Base-by-base conservation (phyloP, 805 yeast genomes). In the Saccharomycopsis vini region DNA sequence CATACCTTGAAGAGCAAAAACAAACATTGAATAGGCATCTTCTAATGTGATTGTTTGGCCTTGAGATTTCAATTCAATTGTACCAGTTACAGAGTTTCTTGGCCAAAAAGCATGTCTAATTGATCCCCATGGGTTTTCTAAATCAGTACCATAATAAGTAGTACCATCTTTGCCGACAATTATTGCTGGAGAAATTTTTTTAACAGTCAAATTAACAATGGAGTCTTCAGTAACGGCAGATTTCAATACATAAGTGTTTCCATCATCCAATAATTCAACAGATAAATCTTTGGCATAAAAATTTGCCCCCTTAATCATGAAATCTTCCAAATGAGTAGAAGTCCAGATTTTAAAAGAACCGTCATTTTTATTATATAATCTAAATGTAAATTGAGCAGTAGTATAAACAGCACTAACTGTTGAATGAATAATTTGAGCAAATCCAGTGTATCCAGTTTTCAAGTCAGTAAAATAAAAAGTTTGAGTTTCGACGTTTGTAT, bases 71-170 rank as follows among this genome's bases (percentile, higher is more conserved):
- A 50, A 40, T 22, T 48, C 47, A 35, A 92, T 63, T 16, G 75
- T 67, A 57, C 98, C 98, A 16, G 56, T 58, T 37, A 77, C 81
- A 18, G 63, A 50, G 62, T 88, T 81, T 62, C 97, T 75, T 50
- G 98, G 98, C 97, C 97, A 92, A 65, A 92, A 92, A 5, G 78
- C 66, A 59, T 92, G 98, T 62, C 97, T 79, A 95, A 92, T 89
- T 6, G 83, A 71, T 13, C 98, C 98, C 98, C 98, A 92, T 28
- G 97, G 97, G 49, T 83, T 77, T 30, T 69, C 72, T 13, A 72
- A 56, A 58, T 89, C 87, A 34, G 86, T 86, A 51, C 98, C 98
- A 60, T 88, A 92, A 52, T 73, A 71, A 12, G 96, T 82, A 38
- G 73, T 66, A 52, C 97, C 97, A 59, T 89, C 86, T 40, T 74